These are phyloP conservation scores for Pseudopyricularia javanii DNA, from an alignment of 2,329 filamentous ascomycete genomes.

Conservation along the genomic window DNA sequence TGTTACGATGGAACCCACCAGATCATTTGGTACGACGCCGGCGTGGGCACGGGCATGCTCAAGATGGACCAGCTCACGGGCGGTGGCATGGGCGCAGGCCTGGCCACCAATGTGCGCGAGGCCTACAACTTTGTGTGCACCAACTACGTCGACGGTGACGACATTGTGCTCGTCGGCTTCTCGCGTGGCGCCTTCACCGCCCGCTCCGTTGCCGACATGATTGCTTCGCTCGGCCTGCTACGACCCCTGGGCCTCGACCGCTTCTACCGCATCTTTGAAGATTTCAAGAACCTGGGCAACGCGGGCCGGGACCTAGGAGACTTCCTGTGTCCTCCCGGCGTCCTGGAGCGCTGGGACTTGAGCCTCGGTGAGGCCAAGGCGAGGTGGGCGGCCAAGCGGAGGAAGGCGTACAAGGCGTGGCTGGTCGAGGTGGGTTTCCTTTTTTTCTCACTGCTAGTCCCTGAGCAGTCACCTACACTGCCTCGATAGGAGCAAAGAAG, in stretches of 20 bases:
- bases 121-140: conserved; percentile 24
- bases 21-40: conserved; percentile 18
- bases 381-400: conserved; percentile 19
- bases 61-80: conserved; percentile 16
- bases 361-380: conserved; percentile 16
- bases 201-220: conserved; percentile 23
- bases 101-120: conserved; percentile 20
- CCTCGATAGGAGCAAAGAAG: too few species aligned
- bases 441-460: not conserved
- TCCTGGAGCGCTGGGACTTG: conserved; percentile 12
- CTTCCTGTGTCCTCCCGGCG: conserved; percentile 10
- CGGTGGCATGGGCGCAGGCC: conserved; percentile 18
- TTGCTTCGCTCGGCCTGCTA: conserved; percentile 25
- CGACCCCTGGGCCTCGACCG: conserved; percentile 26
- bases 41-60: conserved; percentile 16
- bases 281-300: conserved; percentile 21
- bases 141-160: conserved; percentile 23
- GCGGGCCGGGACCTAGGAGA: conserved; percentile 7
- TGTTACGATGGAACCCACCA: conserved; percentile 15
- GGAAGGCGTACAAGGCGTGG: conserved; percentile 20
- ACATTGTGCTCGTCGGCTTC: conserved; percentile 24
- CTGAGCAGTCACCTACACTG: not conserved
- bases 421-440: conserved; percentile 18
- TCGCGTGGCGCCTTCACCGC: conserved; percentile 27
- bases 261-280: conserved; percentile 27